A percentile compares a stretch with the other conserved stretches of the same genome.
These are phyloP conservation scores for Pisolithus albus DNA, from an alignment of 768 basidiomycete species.

Conservation along the genomic window DNA sequence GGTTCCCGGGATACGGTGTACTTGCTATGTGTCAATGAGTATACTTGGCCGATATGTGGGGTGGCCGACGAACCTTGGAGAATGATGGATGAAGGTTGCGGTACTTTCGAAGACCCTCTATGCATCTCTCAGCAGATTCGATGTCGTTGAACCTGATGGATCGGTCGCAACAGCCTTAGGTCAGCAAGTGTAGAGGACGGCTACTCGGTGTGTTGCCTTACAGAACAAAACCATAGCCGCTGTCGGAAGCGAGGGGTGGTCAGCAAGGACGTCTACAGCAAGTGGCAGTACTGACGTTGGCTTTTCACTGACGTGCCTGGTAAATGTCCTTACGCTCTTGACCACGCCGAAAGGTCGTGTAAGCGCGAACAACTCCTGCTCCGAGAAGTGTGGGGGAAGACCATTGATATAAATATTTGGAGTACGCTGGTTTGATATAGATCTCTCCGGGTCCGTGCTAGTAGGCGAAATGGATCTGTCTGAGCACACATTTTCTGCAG, in stretches of 20 bases:
- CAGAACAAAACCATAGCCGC: constrained; percentile 77
- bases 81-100: constrained; percentile 81
- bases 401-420: constrained; percentile 90
- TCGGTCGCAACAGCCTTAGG: background rate
- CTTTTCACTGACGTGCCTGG: constrained; percentile 71
- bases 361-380: constrained; percentile 70
- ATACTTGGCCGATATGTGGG: background rate
- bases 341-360: constrained; percentile 67
- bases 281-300: constrained; percentile 36
- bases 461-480: constrained; percentile 10
- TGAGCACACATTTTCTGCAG: background rate
- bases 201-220: constrained; percentile 29
- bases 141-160: constrained; percentile 55
- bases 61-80: constrained; percentile 54
- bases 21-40: constrained; percentile 32
- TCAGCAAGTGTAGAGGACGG: no score
- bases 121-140: constrained; percentile 69
- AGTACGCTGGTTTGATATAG: constrained; percentile 28
- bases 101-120: constrained; percentile 59
- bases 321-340: constrained; percentile 77
- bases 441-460: constrained; percentile 9
- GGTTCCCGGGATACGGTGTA: constrained; percentile 82
- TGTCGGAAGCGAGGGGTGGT: constrained; percentile 24
- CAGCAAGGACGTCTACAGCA: constrained; percentile 1
- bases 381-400: constrained; percentile 74